These are phyloP conservation scores for Silene latifolia DNA, from an alignment of 148 eudicot genomes.

Conservation along the genomic window DNA sequence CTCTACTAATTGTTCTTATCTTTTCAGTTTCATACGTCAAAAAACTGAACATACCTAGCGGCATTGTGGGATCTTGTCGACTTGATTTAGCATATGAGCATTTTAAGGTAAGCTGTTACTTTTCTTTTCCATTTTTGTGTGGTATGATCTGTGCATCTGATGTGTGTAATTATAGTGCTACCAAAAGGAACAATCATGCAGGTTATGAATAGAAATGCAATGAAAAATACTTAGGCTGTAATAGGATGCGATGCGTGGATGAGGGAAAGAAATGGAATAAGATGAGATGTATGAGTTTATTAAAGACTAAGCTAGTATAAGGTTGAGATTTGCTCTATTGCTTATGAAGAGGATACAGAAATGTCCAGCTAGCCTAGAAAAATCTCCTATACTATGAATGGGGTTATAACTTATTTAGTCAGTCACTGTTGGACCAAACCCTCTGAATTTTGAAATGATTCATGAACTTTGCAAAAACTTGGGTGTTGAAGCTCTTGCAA, in stretches of 20 bases:
- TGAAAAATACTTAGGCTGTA: not conserved
- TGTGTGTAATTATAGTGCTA: not conserved
- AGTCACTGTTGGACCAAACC: not conserved
- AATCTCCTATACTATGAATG: not conserved
- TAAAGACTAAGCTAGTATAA: not conserved
- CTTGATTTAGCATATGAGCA: conserved; percentile 91
- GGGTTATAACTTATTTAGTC: not conserved
- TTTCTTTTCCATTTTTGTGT: not conserved
- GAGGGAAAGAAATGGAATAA: not conserved
- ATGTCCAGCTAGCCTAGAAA: not conserved
- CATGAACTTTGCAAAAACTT: not conserved
- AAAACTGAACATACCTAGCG: conserved; percentile 83
- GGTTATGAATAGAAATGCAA: not conserved
- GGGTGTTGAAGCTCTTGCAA: not conserved
- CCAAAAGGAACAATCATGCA: not conserved
- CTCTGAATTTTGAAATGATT: not conserved
- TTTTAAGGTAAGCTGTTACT: conserved; percentile 60
- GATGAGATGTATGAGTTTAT: not conserved
- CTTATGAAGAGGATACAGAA: not conserved
- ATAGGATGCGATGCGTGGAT: not conserved
- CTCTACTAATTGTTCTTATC: conserved; percentile 29
- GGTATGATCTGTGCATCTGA: not conserved
- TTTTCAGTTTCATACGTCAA: conserved; percentile 74
- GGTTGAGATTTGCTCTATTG: not conserved
- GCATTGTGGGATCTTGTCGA: conserved; percentile 95